Evolutionary conservation across 805 yeast species (phyloP).

Genomic region (Candida broadrunensis): DNA sequence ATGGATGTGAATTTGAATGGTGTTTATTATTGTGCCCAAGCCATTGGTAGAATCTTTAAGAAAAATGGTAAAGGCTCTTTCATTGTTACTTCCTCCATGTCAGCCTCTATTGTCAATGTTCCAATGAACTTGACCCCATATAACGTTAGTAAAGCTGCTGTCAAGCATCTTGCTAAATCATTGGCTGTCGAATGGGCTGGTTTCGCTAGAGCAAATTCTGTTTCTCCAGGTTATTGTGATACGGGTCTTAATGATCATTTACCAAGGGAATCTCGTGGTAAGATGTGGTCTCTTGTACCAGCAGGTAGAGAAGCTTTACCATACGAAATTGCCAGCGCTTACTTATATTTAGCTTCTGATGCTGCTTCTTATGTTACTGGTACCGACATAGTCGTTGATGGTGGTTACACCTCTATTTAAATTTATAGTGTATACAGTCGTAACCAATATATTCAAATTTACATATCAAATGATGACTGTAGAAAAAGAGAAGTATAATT

Average conservation of each 20-base stretch:
- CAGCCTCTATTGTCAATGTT: constrained; percentile 38
- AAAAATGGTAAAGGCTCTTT: constrained; percentile 28
- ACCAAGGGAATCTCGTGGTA: constrained; percentile 14
- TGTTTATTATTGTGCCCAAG: constrained; percentile 28
- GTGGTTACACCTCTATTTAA: constrained; percentile 55
- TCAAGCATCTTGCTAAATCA: constrained; percentile 33
- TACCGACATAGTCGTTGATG: constrained; percentile 70
- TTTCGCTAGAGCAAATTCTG: constrained; percentile 34
- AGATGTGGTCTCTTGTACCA: constrained; percentile 46
- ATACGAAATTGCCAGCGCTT: constrained; percentile 76
- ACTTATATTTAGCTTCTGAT: constrained; percentile 71
- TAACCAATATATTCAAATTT: background rate
- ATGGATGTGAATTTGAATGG: constrained; percentile 29
- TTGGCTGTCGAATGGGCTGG: constrained; percentile 44
- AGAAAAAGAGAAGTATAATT: background rate
- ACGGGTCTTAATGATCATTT: constrained; percentile 14
- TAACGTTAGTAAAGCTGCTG: constrained; percentile 42
- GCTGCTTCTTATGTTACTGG: constrained; percentile 81
- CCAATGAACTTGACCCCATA: constrained; percentile 39
- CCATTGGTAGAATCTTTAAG: constrained; percentile 26
- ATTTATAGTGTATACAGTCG: background rate
- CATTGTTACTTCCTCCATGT: constrained; percentile 38
- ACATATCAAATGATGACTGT: too few species aligned
- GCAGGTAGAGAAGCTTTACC: constrained; percentile 73
- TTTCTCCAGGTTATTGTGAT: constrained; percentile 28